Percentiles rank a stretch among this genome's conserved stretches.
Conservation (phyloP, 176 grass and related monocot genomes). For the Cenchrus fungigraminus region DNA sequence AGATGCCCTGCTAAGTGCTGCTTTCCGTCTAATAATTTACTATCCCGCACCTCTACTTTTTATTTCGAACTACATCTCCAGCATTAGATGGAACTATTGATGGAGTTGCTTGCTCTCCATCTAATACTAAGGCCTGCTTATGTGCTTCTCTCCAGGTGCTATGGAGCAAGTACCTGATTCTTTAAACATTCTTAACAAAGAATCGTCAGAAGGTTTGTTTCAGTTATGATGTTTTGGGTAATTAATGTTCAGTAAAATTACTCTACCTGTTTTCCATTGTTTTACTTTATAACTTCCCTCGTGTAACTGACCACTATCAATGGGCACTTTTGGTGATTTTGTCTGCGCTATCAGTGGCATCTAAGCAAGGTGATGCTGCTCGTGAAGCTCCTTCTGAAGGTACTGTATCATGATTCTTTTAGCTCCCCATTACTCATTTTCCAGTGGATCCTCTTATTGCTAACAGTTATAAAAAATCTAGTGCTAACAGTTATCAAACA, state of each 20-base stretch:
- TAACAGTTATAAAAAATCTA: background rate
- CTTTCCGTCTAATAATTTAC: background rate
- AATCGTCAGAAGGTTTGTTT: constrained; percentile 23
- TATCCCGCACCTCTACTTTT: background rate
- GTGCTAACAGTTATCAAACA: constrained; percentile 4
- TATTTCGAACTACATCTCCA: background rate
- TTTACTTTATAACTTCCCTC: background rate
- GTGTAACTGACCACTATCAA: background rate
- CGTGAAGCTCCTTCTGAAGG: constrained; percentile 29
- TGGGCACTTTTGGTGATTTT: constrained; percentile 15
- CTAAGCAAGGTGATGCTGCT: constrained; percentile 11
- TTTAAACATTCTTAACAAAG: constrained; percentile 7
- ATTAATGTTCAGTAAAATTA: background rate
- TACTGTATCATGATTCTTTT: constrained; percentile 10
- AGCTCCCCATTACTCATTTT: constrained; percentile 8
- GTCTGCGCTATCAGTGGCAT: constrained; percentile 16
- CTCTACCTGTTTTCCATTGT: background rate
- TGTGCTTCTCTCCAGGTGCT: constrained; percentile 24
- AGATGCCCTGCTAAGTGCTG: background rate
- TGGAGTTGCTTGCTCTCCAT: background rate
- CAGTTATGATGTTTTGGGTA: constrained; percentile 5
- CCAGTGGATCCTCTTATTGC: background rate
- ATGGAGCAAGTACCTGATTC: background rate
- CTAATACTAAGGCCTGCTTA: background rate
- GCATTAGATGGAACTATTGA: background rate